Conservation (phyloP, 495 filamentous ascomycete species). For the Xeromyces bisporus region DNA sequence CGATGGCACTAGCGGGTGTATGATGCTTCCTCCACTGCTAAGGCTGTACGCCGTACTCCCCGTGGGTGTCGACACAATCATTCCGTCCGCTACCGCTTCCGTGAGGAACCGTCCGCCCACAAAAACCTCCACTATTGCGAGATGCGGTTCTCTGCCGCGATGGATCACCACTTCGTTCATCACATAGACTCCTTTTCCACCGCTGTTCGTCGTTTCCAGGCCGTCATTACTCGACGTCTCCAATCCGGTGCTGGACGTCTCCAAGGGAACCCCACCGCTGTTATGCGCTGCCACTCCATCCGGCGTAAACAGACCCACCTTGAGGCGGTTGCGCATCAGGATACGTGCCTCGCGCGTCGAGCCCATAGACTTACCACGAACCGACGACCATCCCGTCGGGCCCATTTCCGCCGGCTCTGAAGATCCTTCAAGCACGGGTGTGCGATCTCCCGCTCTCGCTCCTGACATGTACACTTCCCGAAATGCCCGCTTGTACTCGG, state of each 20-base stretch:
- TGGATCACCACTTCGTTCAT: constrained; percentile 94
- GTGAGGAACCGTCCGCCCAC: constrained; percentile 75
- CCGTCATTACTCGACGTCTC: too few species aligned
- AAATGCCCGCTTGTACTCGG: constrained; percentile 77
- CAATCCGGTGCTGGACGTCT: constrained; percentile 20
- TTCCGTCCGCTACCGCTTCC: constrained; percentile 83
- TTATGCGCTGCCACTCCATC: constrained; percentile 34
- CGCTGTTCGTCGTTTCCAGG: too few species aligned
- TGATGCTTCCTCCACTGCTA: constrained; percentile 82
- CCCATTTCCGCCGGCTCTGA: constrained; percentile 10
- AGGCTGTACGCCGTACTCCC: constrained; percentile 90
- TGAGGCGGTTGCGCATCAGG: constrained; percentile 69
- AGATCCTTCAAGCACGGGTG: constrained; percentile 15
- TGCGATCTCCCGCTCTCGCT: constrained; percentile 37
- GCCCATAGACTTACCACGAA: constrained; percentile 73
- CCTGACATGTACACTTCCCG: constrained; percentile 89
- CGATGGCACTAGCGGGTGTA: constrained; percentile 79
- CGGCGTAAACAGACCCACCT: constrained; percentile 58
- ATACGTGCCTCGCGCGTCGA: constrained; percentile 52
- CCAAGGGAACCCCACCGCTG: constrained; percentile 16
- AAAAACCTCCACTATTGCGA: constrained; percentile 77
- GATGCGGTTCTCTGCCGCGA: constrained; percentile 72
- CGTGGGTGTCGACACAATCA: constrained; percentile 85
- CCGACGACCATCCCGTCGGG: constrained; percentile 47
- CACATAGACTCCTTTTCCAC: constrained; percentile 57